Conservation (phyloP, 176 grass and related monocot species). For the Poa annua region DNA sequence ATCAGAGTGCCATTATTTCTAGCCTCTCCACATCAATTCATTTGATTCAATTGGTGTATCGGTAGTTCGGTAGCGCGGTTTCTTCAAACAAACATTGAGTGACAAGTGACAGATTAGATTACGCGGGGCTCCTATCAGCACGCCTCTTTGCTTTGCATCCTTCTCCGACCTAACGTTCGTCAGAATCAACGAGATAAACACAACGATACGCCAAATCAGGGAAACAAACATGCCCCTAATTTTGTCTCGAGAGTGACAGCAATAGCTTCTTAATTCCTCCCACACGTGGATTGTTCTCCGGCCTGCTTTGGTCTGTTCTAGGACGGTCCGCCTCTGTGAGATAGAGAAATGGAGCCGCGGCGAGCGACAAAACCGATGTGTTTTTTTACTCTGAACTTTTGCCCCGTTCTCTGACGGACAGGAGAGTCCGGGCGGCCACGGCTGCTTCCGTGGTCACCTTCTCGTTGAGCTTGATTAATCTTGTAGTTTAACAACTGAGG, state of each 20-base stretch:
- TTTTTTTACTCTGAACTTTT: constrained; percentile 38
- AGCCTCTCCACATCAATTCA: too few species aligned
- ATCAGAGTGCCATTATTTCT: too few species aligned
- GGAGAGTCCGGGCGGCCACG: constrained; percentile 37
- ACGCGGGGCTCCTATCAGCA: constrained; percentile 33
- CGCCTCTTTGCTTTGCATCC: background rate
- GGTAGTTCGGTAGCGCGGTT: background rate
- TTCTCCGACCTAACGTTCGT: constrained; percentile 17
- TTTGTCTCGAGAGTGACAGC: constrained; percentile 14
- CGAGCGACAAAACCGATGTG: constrained; percentile 25
- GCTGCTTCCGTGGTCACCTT: constrained; percentile 46
- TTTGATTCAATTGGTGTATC: too few species aligned
- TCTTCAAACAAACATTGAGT: constrained; percentile 42
- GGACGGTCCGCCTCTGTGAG: constrained; percentile 19
- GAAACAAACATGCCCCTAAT: constrained; percentile 19
- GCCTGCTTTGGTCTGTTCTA: constrained; percentile 37
- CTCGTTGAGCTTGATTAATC: background rate
- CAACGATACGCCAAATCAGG: constrained; percentile 46
- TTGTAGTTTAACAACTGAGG: background rate
- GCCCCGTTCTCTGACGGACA: constrained; percentile 28
- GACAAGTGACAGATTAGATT: constrained; percentile 14
- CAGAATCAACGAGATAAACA: constrained; percentile 25
- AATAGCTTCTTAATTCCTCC: background rate
- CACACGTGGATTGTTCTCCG: constrained; percentile 36
- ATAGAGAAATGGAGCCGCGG: constrained; percentile 27